Evolutionary conservation across 2,329 filamentous ascomycete species (phyloP), one percentile per base, ranked within the genome.

Genomic region (Colletotrichum phormii): DNA sequence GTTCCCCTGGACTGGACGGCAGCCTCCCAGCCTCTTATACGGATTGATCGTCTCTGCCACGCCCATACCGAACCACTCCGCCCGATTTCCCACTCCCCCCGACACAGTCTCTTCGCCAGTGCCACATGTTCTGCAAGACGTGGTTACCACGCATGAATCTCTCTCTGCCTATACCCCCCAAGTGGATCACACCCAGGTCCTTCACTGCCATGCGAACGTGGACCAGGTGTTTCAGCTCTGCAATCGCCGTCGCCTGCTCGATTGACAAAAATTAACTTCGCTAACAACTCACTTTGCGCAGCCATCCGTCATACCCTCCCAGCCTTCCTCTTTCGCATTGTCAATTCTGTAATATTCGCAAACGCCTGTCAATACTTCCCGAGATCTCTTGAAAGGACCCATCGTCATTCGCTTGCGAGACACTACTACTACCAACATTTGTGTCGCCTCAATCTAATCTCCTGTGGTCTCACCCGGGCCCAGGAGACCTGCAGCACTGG

Each of bases 161-260:
- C 62, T 64, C 26, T 64, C 37, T 73, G 57, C 70, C 62, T 73
- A 46, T 53, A 54, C 59, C 70, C 70, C 66, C 66, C 64, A 59
- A 74, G 73, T 73, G 73, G 73, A 74, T 70, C 73, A 71, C 58
- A 66, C 73, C 35, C 29, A 62, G 51, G 64, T 69, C 73, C 65
- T 73, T 66, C 60, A 55, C 69, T 73, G 65, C 73, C 73, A 74
- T 74, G 72, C 69, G 70, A 35, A 55, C 70, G 66, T 70, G 26
- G 64, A 63, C 73, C 70, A 73, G 66, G 46, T 66, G 74, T 75
- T 75, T 75, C 74, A 75, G 64, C 74, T 74, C 68, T 54, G 46
- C 73, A 64, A 55, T 67, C 65, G 49, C 57, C 55, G 63, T 61
- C 49, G 42, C 61, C 55, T 65, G 60, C 42, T 57, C 22, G 18